Percentiles rank a stretch among this genome's conserved stretches.
These are phyloP conservation scores for Coprinellus aureogranulatus DNA, from an alignment of 768 basidiomycete genomes.

Conservation along the genomic window DNA sequence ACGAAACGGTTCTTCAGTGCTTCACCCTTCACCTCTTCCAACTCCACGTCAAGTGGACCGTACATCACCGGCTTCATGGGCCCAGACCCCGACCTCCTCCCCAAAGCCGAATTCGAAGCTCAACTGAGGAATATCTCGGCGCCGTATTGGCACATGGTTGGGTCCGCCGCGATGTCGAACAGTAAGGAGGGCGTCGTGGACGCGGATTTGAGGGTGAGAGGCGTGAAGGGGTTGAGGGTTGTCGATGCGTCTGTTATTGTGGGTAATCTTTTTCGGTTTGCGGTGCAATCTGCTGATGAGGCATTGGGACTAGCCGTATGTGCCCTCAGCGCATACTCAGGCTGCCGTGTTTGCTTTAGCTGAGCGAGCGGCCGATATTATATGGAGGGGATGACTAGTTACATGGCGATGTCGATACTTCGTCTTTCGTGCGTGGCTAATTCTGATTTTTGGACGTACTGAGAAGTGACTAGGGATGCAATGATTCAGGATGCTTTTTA, in stretches of 20 bases:
- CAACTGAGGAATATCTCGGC: not conserved
- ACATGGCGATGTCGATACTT: too few relatives aligned
- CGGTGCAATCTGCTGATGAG: not conserved
- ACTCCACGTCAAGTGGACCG: not conserved
- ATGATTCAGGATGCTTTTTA: too few relatives aligned
- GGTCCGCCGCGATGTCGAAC: not conserved
- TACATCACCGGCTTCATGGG: not conserved
- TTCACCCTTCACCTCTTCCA: not conserved
- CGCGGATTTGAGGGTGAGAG: slow-evolving; percentile 2
- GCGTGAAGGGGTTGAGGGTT: slow-evolving; percentile 7
- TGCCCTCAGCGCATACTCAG: slow-evolving; percentile 13
- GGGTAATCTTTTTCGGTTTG: not conserved
- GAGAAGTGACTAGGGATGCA: too few relatives aligned
- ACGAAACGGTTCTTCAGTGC: slow-evolving; percentile 15
- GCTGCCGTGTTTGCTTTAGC: slow-evolving; percentile 11
- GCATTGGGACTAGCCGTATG: slow-evolving; percentile 6
- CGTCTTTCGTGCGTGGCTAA: too few relatives aligned
- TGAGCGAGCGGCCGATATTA: slow-evolving; percentile 13
- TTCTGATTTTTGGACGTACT: too few relatives aligned
- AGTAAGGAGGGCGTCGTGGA: slow-evolving; percentile 3
- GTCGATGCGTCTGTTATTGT: slow-evolving; percentile 8
- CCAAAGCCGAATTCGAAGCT: not conserved
- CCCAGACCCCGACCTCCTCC: not conserved
- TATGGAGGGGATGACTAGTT: not conserved
- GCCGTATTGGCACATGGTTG: slow-evolving; percentile 5